A percentile compares a stretch with the other conserved stretches of the same genome.
These are phyloP conservation scores for Prunus salicina DNA, from an alignment of 306 rosid species.

Conservation along the genomic window DNA sequence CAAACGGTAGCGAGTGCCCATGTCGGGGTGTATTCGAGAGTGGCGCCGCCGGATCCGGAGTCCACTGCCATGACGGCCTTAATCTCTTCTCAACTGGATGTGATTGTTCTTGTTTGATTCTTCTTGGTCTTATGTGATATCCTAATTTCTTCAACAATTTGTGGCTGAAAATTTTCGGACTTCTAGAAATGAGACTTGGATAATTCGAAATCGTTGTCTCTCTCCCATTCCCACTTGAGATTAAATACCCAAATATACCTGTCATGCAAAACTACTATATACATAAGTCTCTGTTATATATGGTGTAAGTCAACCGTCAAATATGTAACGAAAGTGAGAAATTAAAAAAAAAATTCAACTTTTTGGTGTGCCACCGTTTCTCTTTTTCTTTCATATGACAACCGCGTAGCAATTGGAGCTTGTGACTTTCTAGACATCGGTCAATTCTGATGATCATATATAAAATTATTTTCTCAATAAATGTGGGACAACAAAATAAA, in stretches of 20 bases:
- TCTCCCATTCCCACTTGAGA: not conserved
- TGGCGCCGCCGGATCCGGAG: not conserved
- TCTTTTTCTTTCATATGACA: not conserved
- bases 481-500: not conserved
- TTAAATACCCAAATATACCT: not conserved
- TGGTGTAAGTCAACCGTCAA: not conserved
- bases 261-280: not conserved
- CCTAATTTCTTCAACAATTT: not conserved
- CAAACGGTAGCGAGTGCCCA: constrained; percentile 39
- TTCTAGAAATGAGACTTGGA: not conserved
- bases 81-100: not conserved
- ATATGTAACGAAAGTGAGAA: not conserved
- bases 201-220: not conserved
- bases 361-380: not conserved
- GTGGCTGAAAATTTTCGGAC: not conserved
- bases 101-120: not conserved
- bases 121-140: not conserved
- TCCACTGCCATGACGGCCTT: constrained; percentile 8
- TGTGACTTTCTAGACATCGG: not conserved
- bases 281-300: not conserved
- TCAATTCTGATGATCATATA: not conserved
- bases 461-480: not conserved
- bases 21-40: constrained; percentile 37
- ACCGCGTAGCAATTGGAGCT: not conserved
- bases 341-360: not conserved